Conservation (phyloP, 2,329 filamentous ascomycete genomes). For the Botrytis sinoallii region DNA sequence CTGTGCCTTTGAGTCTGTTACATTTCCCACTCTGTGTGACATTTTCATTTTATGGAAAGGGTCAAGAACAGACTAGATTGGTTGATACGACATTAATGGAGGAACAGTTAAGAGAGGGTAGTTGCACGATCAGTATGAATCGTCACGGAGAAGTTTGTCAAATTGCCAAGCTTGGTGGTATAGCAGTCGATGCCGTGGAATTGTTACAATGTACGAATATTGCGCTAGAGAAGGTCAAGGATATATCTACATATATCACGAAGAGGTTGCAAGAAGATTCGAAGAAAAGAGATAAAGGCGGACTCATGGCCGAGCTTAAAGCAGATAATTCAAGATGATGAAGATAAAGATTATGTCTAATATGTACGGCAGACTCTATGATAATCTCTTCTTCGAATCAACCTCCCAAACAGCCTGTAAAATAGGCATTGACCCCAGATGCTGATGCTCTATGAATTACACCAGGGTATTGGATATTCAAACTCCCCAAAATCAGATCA, state of each 20-base stretch:
- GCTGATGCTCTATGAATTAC: constrained; percentile 19
- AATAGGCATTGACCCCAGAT: constrained; percentile 1
- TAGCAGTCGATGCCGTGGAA: constrained; percentile 73
- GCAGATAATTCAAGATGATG: constrained; percentile 65
- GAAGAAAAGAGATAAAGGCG: constrained; percentile 73
- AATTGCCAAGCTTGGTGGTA: constrained; percentile 82
- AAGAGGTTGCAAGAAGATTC: constrained; percentile 72
- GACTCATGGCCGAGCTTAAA: constrained; percentile 73
- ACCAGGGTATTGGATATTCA: constrained; percentile 20
- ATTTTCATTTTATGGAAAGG: constrained; percentile 70
- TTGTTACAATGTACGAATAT: constrained; percentile 73
- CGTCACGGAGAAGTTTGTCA: constrained; percentile 38
- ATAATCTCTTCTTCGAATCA: constrained; percentile 1
- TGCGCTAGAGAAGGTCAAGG: constrained; percentile 76
- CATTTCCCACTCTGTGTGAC: constrained; percentile 91
- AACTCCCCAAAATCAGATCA: constrained; percentile 19
- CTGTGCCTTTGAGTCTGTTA: constrained; percentile 83
- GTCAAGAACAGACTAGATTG: constrained; percentile 65
- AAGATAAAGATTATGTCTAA: constrained; percentile 46
- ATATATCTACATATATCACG: constrained; percentile 72
- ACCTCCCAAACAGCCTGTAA: not conserved
- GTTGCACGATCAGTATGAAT: constrained; percentile 67
- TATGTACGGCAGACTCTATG: constrained; percentile 19
- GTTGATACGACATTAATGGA: constrained; percentile 72
- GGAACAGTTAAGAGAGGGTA: constrained; percentile 71